phyloP scores from a whole-genome alignment of 73 alveolate genomes.

The Tetrahymena elliotti region DNA sequence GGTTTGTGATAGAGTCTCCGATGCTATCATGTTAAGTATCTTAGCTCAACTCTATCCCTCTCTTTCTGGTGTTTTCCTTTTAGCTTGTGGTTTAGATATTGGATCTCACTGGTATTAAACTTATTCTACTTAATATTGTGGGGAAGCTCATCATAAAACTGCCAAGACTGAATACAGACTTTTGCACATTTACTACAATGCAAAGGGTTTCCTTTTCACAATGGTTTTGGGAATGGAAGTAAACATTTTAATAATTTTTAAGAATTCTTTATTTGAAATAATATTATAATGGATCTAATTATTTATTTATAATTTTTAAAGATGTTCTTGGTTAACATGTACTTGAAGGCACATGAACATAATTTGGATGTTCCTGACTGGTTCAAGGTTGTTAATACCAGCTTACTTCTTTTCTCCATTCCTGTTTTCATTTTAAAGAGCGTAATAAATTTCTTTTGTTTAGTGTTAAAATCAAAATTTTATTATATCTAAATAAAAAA shows the following conservation, averaged over 20 bases:
- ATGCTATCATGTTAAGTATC: slow-evolving; percentile 27
- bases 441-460: neutral
- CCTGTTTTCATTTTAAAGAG: neutral
- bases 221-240: slow-evolving; percentile 35
- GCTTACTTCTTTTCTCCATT: neutral
- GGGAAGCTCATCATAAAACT: slow-evolving; percentile 39
- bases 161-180: slow-evolving; percentile 16
- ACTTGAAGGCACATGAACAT: neutral
- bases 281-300: neutral
- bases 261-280: neutral
- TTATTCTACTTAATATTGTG: slow-evolving; percentile 32
- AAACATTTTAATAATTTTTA: neutral
- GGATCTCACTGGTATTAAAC: slow-evolving; percentile 40
- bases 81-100: slow-evolving; percentile 37
- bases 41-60: slow-evolving; percentile 21
- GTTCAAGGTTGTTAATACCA: neutral
- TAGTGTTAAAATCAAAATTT: neutral
- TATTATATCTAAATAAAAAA: neutral
- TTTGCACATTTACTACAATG: slow-evolving; percentile 16
- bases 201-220: slow-evolving; percentile 8
- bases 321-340: neutral
- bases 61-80: slow-evolving; percentile 18
- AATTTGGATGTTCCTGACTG: neutral
- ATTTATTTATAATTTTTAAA: neutral
- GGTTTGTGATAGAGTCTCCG: slow-evolving; percentile 41